Percentiles rank a stretch among this genome's conserved stretches.
Conservation (phyloP, 257 asterid genomes). For the Mitragyna speciosa region DNA sequence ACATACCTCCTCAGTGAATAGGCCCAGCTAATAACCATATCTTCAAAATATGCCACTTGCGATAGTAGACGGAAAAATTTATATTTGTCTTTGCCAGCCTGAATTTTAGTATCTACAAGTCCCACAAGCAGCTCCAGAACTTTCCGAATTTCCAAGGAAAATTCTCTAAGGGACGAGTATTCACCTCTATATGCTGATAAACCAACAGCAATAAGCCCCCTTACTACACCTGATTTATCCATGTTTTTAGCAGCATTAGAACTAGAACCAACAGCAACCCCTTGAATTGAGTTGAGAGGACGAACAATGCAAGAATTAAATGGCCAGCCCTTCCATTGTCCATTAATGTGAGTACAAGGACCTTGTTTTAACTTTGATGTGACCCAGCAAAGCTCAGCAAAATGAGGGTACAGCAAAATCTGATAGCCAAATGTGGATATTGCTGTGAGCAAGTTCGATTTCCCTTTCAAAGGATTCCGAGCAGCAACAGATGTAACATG, state of each 20-base stretch:
- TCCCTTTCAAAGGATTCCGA: constrained; percentile 48
- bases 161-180: constrained; percentile 66
- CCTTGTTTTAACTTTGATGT: constrained; percentile 95
- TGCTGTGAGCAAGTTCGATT: constrained; percentile 68
- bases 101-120: constrained; percentile 60
- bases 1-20: constrained; percentile 68
- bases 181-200: constrained; percentile 85
- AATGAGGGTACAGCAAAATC: constrained; percentile 87
- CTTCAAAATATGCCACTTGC: constrained; percentile 95
- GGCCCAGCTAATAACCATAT: constrained; percentile 81
- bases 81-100: constrained; percentile 75
- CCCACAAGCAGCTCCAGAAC: constrained; percentile 74
- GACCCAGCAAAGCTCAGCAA: constrained; percentile 98
- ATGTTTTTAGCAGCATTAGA: constrained; percentile 46
- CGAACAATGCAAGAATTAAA: constrained; percentile 86
- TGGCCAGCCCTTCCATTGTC: constrained; percentile 98
- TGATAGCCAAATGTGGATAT: constrained; percentile 90
- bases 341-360: constrained; percentile 63
- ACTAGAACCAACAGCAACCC: constrained; percentile 40
- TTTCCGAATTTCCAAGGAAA: constrained; percentile 65
- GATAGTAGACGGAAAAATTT: constrained; percentile 69
- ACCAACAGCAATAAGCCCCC: constrained; percentile 92
- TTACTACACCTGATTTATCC: constrained; percentile 53
- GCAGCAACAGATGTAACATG: constrained; percentile 31
- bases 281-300: constrained; percentile 48